These are phyloP conservation scores for Alternaria atra DNA, from an alignment of 2,329 filamentous ascomycete genomes.

Conservation along the genomic window DNA sequence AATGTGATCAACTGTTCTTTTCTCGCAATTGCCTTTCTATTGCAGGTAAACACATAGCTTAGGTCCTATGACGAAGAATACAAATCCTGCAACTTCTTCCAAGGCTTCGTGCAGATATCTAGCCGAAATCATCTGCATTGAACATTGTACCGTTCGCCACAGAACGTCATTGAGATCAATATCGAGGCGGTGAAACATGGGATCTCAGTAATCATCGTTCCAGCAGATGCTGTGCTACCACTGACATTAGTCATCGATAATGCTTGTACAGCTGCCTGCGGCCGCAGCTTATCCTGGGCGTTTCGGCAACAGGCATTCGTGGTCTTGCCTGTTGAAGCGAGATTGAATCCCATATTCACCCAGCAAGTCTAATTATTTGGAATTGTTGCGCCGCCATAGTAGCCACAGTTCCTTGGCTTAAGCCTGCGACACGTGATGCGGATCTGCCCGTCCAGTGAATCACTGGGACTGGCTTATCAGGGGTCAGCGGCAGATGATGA, in stretches of 20 bases:
- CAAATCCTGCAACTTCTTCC: not conserved
- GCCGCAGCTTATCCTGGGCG: not conserved
- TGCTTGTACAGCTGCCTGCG: not conserved
- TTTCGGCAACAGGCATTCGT: not conserved
- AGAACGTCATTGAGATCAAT: not conserved
- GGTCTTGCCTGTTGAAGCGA: not conserved
- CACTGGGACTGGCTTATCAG: not conserved
- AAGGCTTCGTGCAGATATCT: not conserved
- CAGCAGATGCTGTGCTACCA: not conserved
- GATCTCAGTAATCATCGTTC: not conserved
- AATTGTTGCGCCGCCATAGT: not conserved
- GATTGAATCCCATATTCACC: not conserved
- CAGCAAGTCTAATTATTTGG: not conserved
- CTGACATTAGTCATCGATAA: too few species aligned
- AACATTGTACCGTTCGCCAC: not conserved
- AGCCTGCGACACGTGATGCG: not conserved
- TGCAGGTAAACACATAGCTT: not conserved
- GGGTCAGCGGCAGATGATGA: not conserved
- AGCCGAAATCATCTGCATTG: not conserved
- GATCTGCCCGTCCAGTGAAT: not conserved
- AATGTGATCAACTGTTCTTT: not conserved
- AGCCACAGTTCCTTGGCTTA: not conserved
- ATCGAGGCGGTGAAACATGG: not conserved
- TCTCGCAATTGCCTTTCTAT: not conserved
- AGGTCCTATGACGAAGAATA: not conserved